Conservation (phyloP, 73 alveolate species). For the Paramecium sexaurelia region DNA sequence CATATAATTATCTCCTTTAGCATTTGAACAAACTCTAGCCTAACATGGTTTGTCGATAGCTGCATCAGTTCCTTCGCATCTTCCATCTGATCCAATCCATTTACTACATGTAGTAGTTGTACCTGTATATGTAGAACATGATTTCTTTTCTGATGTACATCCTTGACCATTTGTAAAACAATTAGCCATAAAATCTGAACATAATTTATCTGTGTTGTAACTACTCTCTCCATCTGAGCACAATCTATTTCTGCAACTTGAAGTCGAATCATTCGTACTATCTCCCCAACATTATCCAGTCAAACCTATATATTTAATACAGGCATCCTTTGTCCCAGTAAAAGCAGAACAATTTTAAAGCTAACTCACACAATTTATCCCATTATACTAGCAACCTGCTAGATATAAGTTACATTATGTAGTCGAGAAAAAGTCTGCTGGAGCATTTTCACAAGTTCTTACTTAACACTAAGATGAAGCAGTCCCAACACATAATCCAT, state of each 20-base stretch:
- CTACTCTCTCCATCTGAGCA: conserved; percentile 38
- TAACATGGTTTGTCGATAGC: not conserved
- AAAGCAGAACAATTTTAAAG: not conserved
- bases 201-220: conserved; percentile 4
- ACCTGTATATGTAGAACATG: conserved; percentile 11
- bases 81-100: conserved; percentile 32
- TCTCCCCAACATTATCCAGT: conserved; percentile 30
- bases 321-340: not conserved
- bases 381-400: not conserved
- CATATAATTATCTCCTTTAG: not conserved
- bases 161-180: conserved; percentile 14
- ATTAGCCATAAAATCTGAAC: not conserved
- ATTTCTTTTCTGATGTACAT: not conserved
- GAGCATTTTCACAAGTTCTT: conserved; percentile 56
- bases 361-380: not conserved
- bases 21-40: not conserved
- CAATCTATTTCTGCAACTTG: not conserved
- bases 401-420: not conserved
- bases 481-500: conserved; percentile 23
- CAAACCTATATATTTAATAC: not conserved
- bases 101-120: not conserved
- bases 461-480: not conserved
- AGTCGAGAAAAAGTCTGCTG: not conserved
- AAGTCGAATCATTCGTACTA: not conserved
- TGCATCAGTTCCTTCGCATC: not conserved